Percentiles rank a stretch among this genome's conserved stretches.
Evolutionary conservation across 306 rosid genomes (phyloP).

Genomic region (Medicago ruthenica): DNA sequence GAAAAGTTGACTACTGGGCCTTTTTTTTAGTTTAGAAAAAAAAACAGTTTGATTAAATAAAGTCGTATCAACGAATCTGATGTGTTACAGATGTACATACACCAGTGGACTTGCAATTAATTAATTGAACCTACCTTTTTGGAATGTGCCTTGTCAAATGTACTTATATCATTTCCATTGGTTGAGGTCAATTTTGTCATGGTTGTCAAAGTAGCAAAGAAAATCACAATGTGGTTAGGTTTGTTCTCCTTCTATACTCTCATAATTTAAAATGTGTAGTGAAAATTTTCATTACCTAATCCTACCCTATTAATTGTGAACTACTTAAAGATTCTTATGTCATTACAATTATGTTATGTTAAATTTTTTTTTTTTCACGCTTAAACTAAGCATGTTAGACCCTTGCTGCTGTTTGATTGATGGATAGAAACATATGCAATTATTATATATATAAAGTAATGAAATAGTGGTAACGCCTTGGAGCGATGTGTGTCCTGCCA

Average conservation of each 20-base stretch:
- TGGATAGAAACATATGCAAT: conserved; percentile 34
- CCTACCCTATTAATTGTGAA: conserved; percentile 59
- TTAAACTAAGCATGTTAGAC: conserved; percentile 37
- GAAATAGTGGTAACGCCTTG: conserved; percentile 33
- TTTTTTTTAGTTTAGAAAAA: neutral
- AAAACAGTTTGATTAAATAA: conserved; percentile 33
- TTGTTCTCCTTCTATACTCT: conserved; percentile 47
- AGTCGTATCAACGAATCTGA: conserved; percentile 52
- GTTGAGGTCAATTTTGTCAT: conserved; percentile 54
- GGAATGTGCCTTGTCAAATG: conserved; percentile 47
- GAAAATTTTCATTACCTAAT: conserved; percentile 68
- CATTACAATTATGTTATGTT: conserved; percentile 56
- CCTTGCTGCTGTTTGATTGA: conserved; percentile 38
- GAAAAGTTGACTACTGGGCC: conserved; percentile 57
- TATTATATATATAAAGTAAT: conserved; percentile 9
- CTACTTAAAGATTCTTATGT: conserved; percentile 57
- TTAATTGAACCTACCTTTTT: conserved; percentile 30
- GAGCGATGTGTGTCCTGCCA: conserved; percentile 42
- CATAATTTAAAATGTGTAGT: conserved; percentile 35
- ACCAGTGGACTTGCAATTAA: conserved; percentile 47
- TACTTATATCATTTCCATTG: conserved; percentile 34
- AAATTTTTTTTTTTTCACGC: conserved; percentile 40
- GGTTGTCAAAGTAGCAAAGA: conserved; percentile 62
- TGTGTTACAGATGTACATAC: conserved; percentile 48
- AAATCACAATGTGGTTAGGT: conserved; percentile 68